Base-by-base conservation (phyloP, 805 yeast genomes). In the Scheffersomyces stipitis region DNA sequence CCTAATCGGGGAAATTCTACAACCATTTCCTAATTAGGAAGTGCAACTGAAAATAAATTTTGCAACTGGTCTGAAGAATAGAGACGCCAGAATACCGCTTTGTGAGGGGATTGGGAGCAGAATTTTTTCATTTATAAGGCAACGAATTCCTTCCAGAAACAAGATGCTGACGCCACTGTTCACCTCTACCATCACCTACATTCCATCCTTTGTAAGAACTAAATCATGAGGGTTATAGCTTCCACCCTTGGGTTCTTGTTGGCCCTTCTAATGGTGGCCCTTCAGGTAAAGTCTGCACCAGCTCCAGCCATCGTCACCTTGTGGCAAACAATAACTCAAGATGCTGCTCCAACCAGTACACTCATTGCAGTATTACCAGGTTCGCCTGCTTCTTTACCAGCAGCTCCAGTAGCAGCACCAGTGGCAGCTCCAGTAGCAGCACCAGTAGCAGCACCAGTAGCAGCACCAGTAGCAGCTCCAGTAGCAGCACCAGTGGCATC, bases 251-350 rank as follows among this genome's bases (percentile, higher is more conserved):
- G 7, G 7, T 10, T 20, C 7, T 7, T 20, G 7, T 10, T 20
- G 9, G 7, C 24, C 7, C 7, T 20, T 7, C 10, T 20, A 10
- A 20, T 7, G 7, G 24, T 20, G 24, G 10, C 10, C 10, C 7
- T 7, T 10, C 9, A 20, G 23, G 44, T 34, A 4, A 39, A 28
- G 17, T 49, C 49, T 13, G 49, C 50, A 5, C 49, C 60, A 8
- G 61, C 60, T n/a, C 60, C 61, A 3, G 43, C 38, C 13, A 43
- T 54, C 13, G 51, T 52, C n/a, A 57, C 60, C 8, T 49, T 55
- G 4, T 49, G 36, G 29, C 46, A 55, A 22, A 46, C 52, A 3
- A 40, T 42, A 18, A 51, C 54, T 15, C 36, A 46, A 15, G 26
- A 38, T 6, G 42, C 42, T 28, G 52, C 45, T 2, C 34, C 49